Evolutionary conservation across 352 stramenopile genomes (phyloP).

Genomic region (Pythium scleroteichum): DNA sequence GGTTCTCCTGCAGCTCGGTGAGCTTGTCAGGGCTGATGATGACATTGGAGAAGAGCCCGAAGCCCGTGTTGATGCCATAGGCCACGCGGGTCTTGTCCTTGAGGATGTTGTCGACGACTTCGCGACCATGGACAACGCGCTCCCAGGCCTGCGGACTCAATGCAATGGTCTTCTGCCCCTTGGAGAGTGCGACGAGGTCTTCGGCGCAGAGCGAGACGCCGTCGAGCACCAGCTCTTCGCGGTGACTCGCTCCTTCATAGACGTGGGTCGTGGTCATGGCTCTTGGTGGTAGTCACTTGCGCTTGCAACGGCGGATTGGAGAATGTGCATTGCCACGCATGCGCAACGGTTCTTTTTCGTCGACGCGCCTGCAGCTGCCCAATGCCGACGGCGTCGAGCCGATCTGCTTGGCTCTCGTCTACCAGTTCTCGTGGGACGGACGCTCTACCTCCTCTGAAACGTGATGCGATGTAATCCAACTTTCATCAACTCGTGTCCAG

Average conservation of each 20-base stretch:
- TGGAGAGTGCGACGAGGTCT: conserved; percentile 72
- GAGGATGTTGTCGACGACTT: conserved; percentile 89
- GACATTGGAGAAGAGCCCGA: conserved; percentile 90
- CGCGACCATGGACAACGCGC: conserved; percentile 62
- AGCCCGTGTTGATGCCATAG: conserved; percentile 93
- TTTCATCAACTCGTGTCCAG: neutral
- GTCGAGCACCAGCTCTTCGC: conserved; percentile 51
- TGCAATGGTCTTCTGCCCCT: conserved; percentile 52
- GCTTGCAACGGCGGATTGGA: conserved; percentile 6
- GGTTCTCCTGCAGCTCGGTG: conserved; percentile 82
- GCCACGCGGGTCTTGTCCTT: conserved; percentile 73
- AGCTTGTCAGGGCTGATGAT: conserved; percentile 86
- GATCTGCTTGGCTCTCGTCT: conserved; percentile 9
- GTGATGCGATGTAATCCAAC: conserved; percentile 14
- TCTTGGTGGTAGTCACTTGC: neutral
- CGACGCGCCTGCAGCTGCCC: conserved; percentile 6
- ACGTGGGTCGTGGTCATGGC: conserved; percentile 12
- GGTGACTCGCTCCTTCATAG: conserved; percentile 21
- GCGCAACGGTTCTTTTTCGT: conserved; percentile 21
- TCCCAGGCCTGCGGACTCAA: conserved; percentile 73
- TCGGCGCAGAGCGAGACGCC: conserved; percentile 67
- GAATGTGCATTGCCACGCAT: conserved; percentile 6
- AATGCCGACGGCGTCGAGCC: neutral
- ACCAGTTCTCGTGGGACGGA: neutral
- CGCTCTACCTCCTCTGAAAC: conserved; percentile 16